A percentile compares a stretch with the other conserved stretches of the same genome.
Conservation (phyloP, 2,329 filamentous ascomycete species). For the Emericellopsis cladophorae region DNA sequence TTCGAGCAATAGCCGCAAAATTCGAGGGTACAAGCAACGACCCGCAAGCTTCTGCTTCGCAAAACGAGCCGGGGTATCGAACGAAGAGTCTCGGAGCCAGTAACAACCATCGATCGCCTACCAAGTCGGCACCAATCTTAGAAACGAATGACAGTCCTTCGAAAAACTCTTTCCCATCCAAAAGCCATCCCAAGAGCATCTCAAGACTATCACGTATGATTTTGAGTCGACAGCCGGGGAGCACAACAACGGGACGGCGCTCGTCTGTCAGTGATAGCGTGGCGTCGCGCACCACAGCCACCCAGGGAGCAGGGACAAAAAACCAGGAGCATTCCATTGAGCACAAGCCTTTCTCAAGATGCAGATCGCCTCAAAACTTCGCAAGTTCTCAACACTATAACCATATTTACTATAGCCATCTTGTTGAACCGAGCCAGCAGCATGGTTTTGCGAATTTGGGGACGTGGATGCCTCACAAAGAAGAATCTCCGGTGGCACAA, state of each 20-base stretch:
- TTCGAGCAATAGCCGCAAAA: no score
- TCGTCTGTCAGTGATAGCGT: slow-evolving; percentile 8
- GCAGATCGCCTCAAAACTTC: neutral
- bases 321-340: slow-evolving; percentile 3
- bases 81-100: no score
- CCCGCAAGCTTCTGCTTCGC: no score
- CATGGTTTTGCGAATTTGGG: slow-evolving; percentile 13
- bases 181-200: no score
- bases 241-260: neutral
- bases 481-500: slow-evolving; percentile 24
- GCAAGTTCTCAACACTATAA: neutral
- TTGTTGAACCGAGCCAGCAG: neutral
- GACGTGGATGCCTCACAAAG: slow-evolving; percentile 21
- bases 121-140: no score
- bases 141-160: no score
- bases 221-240: no score
- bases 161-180: no score
- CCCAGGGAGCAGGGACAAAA: slow-evolving; percentile 7
- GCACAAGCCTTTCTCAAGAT: neutral
- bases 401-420: neutral
- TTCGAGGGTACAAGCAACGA: no score
- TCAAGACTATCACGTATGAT: no score
- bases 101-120: no score
- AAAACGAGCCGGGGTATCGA: no score
- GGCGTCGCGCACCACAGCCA: slow-evolving; percentile 6